phyloP scores from a whole-genome alignment of 2,329 filamentous ascomycete species.

The Verticillium albo-atrum region DNA sequence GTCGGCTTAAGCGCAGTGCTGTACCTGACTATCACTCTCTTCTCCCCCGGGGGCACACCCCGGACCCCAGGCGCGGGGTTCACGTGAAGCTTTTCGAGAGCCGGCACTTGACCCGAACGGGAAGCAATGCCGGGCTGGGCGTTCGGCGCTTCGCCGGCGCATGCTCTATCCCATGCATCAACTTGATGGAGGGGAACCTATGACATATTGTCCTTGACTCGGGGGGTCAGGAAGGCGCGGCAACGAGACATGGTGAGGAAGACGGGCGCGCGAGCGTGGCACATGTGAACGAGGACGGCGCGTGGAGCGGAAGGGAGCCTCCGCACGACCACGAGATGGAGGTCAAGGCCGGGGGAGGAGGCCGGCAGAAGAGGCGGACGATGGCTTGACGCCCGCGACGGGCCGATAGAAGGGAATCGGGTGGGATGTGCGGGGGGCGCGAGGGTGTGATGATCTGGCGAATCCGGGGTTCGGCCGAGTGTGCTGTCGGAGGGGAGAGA shows the following conservation, averaged over 20 bases:
- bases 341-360: too few species aligned
- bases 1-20: not conserved
- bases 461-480: not conserved
- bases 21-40: not conserved
- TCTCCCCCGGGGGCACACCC: not conserved
- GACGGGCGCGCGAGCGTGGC: not conserved
- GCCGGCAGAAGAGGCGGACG: too few species aligned
- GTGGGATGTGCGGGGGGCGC: not conserved
- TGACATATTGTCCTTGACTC: not conserved
- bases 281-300: not conserved
- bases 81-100: not conserved
- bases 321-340: not conserved
- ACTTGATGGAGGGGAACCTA: not conserved
- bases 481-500: not conserved
- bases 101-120: not conserved
- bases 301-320: not conserved
- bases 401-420: slow-evolving; percentile 42
- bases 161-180: not conserved
- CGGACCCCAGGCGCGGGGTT: not conserved
- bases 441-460: not conserved
- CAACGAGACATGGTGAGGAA: not conserved
- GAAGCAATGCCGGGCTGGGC: not conserved
- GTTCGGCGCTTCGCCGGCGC: not conserved
- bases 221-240: not conserved
- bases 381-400: not conserved